A percentile compares a stretch with the other conserved stretches of the same genome.
Conservation (phyloP, 495 filamentous ascomycete genomes). For the Penicillium subrubescens region DNA sequence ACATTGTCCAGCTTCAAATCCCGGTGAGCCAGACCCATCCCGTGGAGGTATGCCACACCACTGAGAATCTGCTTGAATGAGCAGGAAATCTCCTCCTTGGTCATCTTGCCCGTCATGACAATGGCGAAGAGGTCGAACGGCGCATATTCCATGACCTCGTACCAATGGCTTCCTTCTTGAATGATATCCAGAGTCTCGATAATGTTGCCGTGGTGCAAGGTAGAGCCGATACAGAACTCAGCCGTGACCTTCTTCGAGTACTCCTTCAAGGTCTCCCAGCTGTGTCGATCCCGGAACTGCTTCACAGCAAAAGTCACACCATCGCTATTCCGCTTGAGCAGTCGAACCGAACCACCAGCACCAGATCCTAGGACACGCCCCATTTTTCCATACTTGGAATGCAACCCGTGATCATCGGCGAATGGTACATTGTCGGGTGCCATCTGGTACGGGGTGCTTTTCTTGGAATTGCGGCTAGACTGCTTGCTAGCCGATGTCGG, state of each 20-base stretch:
- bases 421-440: slow-evolving; percentile 75
- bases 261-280: slow-evolving; percentile 90
- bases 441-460: slow-evolving; percentile 60
- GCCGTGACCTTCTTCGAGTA: slow-evolving; percentile 99
- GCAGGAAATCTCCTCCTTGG: slow-evolving; percentile 85
- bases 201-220: slow-evolving; percentile 96
- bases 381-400: slow-evolving; percentile 92
- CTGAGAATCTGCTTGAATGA: slow-evolving; percentile 92
- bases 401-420: slow-evolving; percentile 88
- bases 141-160: slow-evolving; percentile 99
- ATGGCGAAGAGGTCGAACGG: slow-evolving; percentile 96
- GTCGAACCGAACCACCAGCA: slow-evolving; percentile 89
- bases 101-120: slow-evolving; percentile 99
- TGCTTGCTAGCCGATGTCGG: slow-evolving; percentile 50
- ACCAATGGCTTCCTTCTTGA: slow-evolving; percentile 93
- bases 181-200: slow-evolving; percentile 98
- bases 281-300: slow-evolving; percentile 90
- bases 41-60: slow-evolving; percentile 96
- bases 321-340: slow-evolving; percentile 91
- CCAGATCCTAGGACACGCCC: slow-evolving; percentile 92
- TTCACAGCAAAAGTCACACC: slow-evolving; percentile 95
- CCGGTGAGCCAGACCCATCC: slow-evolving; percentile 92
- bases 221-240: slow-evolving; percentile 97
- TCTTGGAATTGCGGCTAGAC: slow-evolving; percentile 50
- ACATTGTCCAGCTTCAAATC: slow-evolving; percentile 99